phyloP scores from a whole-genome alignment of 805 yeast species.

The Blastobotrys attinorum region DNA sequence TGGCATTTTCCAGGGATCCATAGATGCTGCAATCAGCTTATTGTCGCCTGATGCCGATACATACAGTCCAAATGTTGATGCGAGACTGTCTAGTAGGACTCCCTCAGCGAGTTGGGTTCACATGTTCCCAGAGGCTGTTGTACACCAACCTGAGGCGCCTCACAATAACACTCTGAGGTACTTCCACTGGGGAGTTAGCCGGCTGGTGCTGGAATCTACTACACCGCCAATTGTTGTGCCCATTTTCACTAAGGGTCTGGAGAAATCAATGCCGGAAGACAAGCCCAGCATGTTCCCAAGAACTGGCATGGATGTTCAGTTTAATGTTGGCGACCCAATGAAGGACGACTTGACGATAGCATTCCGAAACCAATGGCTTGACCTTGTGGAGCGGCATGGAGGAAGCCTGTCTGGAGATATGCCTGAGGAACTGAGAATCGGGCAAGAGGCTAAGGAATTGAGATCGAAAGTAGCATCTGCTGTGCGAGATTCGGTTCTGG shows the following conservation, averaged over 20 bases:
- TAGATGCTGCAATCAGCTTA: slow-evolving; percentile 79
- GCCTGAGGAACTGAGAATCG: slow-evolving; percentile 52
- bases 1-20: slow-evolving; percentile 86
- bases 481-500: slow-evolving; percentile 53
- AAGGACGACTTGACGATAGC: slow-evolving; percentile 49
- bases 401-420: slow-evolving; percentile 46
- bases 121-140: slow-evolving; percentile 91
- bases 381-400: slow-evolving; percentile 46
- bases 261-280: slow-evolving; percentile 76
- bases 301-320: slow-evolving; percentile 59
- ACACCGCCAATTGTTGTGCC: slow-evolving; percentile 83
- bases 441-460: slow-evolving; percentile 55
- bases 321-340: slow-evolving; percentile 65
- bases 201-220: slow-evolving; percentile 75
- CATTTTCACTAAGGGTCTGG: slow-evolving; percentile 78
- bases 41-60: slow-evolving; percentile 34
- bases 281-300: slow-evolving; percentile 44
- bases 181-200: slow-evolving; percentile 91
- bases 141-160: slow-evolving; percentile 72
- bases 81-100: neutral
- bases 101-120: slow-evolving; percentile 60
- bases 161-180: slow-evolving; percentile 82
- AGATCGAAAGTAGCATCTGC: slow-evolving; percentile 65
- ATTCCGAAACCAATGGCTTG: slow-evolving; percentile 66
- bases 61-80: slow-evolving; percentile 5